Evolutionary conservation across 306 rosid genomes (phyloP), one percentile per base, ranked within the genome.

Genomic region (Inga leiocalycina): DNA sequence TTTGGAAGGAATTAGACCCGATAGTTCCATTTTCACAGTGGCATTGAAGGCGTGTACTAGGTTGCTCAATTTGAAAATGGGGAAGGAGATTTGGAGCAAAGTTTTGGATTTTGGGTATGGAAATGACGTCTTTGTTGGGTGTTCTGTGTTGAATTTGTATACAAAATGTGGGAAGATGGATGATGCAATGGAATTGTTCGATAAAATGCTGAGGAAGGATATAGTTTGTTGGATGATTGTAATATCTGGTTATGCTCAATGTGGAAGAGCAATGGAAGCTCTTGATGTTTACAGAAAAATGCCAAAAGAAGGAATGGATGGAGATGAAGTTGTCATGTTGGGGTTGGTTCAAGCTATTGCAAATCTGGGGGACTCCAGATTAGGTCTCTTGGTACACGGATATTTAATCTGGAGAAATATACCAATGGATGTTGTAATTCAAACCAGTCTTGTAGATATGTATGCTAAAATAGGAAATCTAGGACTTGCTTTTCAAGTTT

Each of bases 341-440:
- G 91, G 93, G 4, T 82, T 89, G 82, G 49, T 82, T 35, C 88
- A 89, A 84, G 93, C 88, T 73, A 81, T 90, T 84, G 84, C 84
- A 30, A 73, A 39, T 45, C 70, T 85, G 15, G 89, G 84, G 65
- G 82, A 81, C 68, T 84, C 65, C 32, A 87, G 76, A 78, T 14
- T 64, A 61, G 80, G 89, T 20, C 85, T 73, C 72, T 79, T 85
- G 6, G 62, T 88, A 44, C 89, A 89, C 27, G 89, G 88, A 35
- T 79, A 30, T 65, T 32, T 86, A 84, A 70, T 86, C 69, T 72
- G 91, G 66, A 82, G 85, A 84, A 57, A 77, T 59, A 59, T 76
- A 39, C 80, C 32, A 27, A 62, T 76, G 86, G 91, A 84, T 79
- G 89, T 81, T 4, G 72, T 84, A 24, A 80, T 87, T 51, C 89